Base-by-base conservation (phyloP, 2,329 filamentous ascomycete genomes). In the Botrytis sinoallii region DNA sequence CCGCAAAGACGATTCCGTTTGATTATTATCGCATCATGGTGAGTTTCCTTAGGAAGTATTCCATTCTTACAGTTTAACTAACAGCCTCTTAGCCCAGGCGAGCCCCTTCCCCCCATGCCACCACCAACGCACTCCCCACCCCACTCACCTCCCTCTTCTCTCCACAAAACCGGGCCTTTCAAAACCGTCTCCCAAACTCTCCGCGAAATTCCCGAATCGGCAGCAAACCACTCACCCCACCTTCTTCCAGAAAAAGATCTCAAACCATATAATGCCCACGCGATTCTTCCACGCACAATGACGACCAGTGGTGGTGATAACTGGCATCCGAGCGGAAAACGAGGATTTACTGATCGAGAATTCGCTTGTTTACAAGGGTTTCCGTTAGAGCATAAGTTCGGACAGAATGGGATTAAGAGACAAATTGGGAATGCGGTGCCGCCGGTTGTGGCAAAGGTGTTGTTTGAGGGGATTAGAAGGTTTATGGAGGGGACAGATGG, bases 351-450 rank as follows among this genome's bases (percentile, higher is more conserved):
- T 1, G 25, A 68, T n/a, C 84, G 83, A 0, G 93, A 97, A 79
- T 86, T 89, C 38, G 92, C 93, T 0, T 85, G 85, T 3, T 80
- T 96, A 0, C 91, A 94, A 76, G 90, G 90, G 0, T 96, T 96
- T 70, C 91, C 92, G 0, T 74, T 82, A 0, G 79, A 83, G 3
- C 91, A 93, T 79, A 80, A 81, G 0, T 95, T 95, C 0, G 79
- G 81, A 1, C 83, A 81, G 0, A 35, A 22, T 69, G 80, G 81
- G 8, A 83, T 88, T 25, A 86, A 87, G 75, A 87, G 84, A 75
- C 92, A 94, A 79, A 92, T 95, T 76, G 93, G 93, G 0, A 95
- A 96, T 78, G 93, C 93, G 0, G 93, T 95, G 25, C 92, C 93
- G 0, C 89, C 92, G 0, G 83, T 83, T 42, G 86, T 87, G 0